A percentile compares a stretch with the other conserved stretches of the same genome.
phyloP scores from a whole-genome alignment of 2,329 filamentous ascomycete species.

The Aspergillus ochraceoroseus region DNA sequence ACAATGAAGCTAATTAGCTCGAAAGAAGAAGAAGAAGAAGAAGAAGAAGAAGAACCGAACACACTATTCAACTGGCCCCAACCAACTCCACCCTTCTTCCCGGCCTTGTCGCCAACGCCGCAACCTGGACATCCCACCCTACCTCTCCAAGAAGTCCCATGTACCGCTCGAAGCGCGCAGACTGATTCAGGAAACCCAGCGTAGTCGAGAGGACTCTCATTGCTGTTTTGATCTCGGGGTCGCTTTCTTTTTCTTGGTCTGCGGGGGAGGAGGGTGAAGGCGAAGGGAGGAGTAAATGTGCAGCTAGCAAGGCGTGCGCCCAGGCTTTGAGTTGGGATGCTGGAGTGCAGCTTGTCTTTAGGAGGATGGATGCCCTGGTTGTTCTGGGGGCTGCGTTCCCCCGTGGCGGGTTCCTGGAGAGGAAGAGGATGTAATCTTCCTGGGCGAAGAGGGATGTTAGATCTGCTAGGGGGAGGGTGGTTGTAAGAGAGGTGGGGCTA shows the following conservation, averaged over 20 bases:
- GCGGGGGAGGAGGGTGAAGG: background rate
- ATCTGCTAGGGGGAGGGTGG: conserved; percentile 41
- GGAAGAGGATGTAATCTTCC: conserved; percentile 60
- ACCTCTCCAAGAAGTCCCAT: conserved; percentile 39
- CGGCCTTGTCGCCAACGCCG: conserved; percentile 62
- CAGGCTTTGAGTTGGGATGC: conserved; percentile 56
- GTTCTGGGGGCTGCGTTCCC: background rate
- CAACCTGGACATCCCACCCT: conserved; percentile 64
- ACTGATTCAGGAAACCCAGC: conserved; percentile 40
- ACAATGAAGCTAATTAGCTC: too few species aligned
- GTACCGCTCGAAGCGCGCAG: conserved; percentile 45
- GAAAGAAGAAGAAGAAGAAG: background rate
- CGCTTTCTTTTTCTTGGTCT: background rate
- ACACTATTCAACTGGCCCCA: too few species aligned
- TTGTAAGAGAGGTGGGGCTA: conserved; percentile 20
- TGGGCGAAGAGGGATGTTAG: conserved; percentile 50
- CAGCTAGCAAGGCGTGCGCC: conserved; percentile 55
- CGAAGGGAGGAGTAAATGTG: conserved; percentile 25
- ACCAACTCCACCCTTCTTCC: conserved; percentile 45
- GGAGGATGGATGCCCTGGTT: conserved; percentile 53
- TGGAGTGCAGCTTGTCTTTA: conserved; percentile 56
- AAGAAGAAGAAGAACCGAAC: conserved; percentile 4
- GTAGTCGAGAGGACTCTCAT: conserved; percentile 37
- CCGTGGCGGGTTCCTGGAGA: conserved; percentile 28
- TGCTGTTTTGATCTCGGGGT: background rate